phyloP scores from a whole-genome alignment of 495 filamentous ascomycete genomes.

The Bombardia bombarda region DNA sequence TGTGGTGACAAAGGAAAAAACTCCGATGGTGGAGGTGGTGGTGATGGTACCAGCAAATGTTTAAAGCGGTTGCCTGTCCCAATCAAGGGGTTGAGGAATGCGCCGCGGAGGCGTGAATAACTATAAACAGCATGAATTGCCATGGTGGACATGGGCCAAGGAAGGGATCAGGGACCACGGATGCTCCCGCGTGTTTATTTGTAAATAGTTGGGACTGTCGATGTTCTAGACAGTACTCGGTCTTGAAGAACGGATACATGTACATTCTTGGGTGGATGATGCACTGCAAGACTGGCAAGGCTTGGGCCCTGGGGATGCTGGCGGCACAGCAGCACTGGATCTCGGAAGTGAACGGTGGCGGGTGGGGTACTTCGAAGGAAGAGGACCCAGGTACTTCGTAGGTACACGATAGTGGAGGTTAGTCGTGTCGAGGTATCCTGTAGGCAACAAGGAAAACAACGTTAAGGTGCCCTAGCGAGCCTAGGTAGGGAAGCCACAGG shows the following conservation, averaged over 20 bases:
- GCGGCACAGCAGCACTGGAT: too few relatives aligned
- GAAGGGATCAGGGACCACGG: too few relatives aligned
- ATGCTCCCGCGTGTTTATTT: slow-evolving; percentile 6
- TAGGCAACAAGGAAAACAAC: not conserved
- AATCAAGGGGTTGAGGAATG: not conserved
- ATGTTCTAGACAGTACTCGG: not conserved
- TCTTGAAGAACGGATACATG: not conserved
- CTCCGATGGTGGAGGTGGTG: not conserved
- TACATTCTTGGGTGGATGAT: not conserved
- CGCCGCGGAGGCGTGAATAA: slow-evolving; percentile 7
- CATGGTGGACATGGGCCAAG: slow-evolving; percentile 5
- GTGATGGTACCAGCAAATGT: not conserved
- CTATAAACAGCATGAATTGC: not conserved
- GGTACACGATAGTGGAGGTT: too few relatives aligned
- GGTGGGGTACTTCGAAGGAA: not conserved
- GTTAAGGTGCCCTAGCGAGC: not conserved
- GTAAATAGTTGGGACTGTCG: not conserved
- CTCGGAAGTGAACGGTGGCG: not conserved
- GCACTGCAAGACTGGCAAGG: too few relatives aligned
- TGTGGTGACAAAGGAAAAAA: not conserved
- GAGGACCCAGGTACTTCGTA: too few relatives aligned
- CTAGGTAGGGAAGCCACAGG: too few relatives aligned
- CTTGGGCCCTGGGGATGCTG: too few relatives aligned
- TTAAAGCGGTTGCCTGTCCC: not conserved
- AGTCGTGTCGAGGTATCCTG: not conserved